phyloP scores from a whole-genome alignment of 192 early-diverging fungal genomes.

The Rhizophagus clarus region DNA sequence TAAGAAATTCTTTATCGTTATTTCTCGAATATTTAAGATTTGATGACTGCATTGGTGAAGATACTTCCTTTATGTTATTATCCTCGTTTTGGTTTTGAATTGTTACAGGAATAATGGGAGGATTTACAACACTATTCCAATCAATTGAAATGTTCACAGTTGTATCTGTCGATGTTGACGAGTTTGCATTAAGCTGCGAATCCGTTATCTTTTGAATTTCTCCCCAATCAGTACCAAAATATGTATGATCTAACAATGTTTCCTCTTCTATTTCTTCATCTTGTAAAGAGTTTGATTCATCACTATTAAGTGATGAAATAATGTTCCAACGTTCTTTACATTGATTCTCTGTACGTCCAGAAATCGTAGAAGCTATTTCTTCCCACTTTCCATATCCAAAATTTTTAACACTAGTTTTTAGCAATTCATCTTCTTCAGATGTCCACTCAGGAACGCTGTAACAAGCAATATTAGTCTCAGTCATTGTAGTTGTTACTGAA shows the following conservation, averaged over 20 bases:
- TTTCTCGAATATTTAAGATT: background rate
- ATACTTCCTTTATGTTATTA: background rate
- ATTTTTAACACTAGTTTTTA: slow-evolving; percentile 6
- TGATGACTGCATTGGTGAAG: too few species aligned
- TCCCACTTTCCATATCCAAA: slow-evolving; percentile 10
- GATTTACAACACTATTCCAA: slow-evolving; percentile 8
- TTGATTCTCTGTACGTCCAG: slow-evolving; percentile 13
- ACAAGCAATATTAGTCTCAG: background rate
- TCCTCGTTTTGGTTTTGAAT: background rate
- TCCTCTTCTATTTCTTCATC: slow-evolving; percentile 12
- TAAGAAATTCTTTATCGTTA: slow-evolving; percentile 1
- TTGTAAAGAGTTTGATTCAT: background rate
- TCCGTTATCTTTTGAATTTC: background rate
- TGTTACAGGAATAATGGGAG: slow-evolving; percentile 6
- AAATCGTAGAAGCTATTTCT: background rate
- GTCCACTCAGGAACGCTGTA: background rate
- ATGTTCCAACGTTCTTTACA: slow-evolving; percentile 14
- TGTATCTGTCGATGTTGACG: background rate
- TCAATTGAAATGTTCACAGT: slow-evolving; percentile 1
- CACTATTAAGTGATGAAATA: background rate
- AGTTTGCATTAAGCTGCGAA: background rate
- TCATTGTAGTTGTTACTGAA: background rate
- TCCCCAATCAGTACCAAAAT: slow-evolving; percentile 17
- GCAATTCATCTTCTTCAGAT: slow-evolving; percentile 11
- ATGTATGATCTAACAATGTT: background rate